Percentiles rank a stretch among this genome's conserved stretches.
Conservation (phyloP, 805 yeast species). For the Vanderwaltozyma tropicalis region DNA sequence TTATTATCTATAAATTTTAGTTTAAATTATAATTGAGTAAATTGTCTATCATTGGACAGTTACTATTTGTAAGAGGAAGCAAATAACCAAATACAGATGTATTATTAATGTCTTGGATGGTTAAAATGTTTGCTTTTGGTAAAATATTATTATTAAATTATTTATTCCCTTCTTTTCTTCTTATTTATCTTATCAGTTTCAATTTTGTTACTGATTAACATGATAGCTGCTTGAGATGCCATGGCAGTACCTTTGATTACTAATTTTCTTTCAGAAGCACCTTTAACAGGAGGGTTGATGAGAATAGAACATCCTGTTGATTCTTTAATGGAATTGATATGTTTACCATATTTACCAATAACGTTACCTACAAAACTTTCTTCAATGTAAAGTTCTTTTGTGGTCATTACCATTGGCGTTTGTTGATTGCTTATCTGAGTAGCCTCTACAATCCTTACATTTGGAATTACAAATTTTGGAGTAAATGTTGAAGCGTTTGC, state of each 20-base stretch:
- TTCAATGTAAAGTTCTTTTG: constrained; percentile 67
- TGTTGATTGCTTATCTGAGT: not conserved
- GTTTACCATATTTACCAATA: constrained; percentile 80
- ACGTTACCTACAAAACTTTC: constrained; percentile 72
- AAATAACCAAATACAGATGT: too few relatives aligned
- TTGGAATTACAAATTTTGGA: constrained; percentile 19
- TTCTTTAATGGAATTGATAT: constrained; percentile 65
- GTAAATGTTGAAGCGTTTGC: constrained; percentile 21
- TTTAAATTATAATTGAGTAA: too few relatives aligned
- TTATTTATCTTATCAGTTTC: constrained; percentile 51
- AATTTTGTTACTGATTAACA: constrained; percentile 61
- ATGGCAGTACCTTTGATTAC: constrained; percentile 57
- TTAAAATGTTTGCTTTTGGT: not conserved
- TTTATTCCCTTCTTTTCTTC: constrained; percentile 6
- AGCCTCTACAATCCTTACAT: constrained; percentile 6
- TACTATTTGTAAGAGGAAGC: too few relatives aligned
- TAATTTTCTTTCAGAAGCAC: constrained; percentile 48
- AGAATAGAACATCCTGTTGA: constrained; percentile 66
- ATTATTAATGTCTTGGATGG: not conserved
- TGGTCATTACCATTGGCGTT: constrained; percentile 31
- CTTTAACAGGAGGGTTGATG: constrained; percentile 50
- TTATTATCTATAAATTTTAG: too few relatives aligned
- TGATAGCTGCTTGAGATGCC: constrained; percentile 64
- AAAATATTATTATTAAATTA: not conserved
- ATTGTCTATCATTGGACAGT: too few relatives aligned